Conservation (phyloP, 148 eudicot species). For the Chenopodium suecicum region DNA sequence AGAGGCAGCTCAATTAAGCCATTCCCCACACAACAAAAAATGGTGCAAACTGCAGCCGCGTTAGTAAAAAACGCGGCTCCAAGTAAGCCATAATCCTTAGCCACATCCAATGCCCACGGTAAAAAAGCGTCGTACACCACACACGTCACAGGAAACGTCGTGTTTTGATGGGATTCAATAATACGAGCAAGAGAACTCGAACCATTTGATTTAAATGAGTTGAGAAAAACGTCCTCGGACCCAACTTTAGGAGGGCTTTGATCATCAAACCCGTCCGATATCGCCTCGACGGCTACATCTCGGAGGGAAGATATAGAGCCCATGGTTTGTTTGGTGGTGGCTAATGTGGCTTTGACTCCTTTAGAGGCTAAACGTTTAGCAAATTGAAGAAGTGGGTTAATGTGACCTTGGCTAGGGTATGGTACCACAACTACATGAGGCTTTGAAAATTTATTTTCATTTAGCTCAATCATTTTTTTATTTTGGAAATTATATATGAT, state of each 20-base stretch:
- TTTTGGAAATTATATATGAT: background rate
- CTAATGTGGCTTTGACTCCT: slow-evolving; percentile 58
- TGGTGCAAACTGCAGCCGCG: slow-evolving; percentile 48
- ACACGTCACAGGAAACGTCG: slow-evolving; percentile 41
- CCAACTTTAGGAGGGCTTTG: slow-evolving; percentile 26
- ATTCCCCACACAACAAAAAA: slow-evolving; percentile 37
- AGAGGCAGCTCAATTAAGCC: slow-evolving; percentile 42
- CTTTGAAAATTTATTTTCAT: background rate
- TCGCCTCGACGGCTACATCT: slow-evolving; percentile 44
- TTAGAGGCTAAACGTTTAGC: slow-evolving; percentile 60
- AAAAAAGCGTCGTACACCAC: slow-evolving; percentile 57
- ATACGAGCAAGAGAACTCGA: slow-evolving; percentile 37
- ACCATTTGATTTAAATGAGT: slow-evolving; percentile 42
- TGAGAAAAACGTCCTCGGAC: slow-evolving; percentile 33
- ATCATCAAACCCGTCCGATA: slow-evolving; percentile 58
- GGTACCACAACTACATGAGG: slow-evolving; percentile 54
- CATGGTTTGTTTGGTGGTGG: slow-evolving; percentile 43
- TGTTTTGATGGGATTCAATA: slow-evolving; percentile 27
- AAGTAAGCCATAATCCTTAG: slow-evolving; percentile 36
- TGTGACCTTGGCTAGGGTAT: slow-evolving; percentile 77
- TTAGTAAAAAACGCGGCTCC: slow-evolving; percentile 66
- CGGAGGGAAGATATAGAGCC: slow-evolving; percentile 24
- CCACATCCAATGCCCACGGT: slow-evolving; percentile 79
- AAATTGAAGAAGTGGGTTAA: slow-evolving; percentile 72
- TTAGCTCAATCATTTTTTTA: background rate